A percentile compares a stretch with the other conserved stretches of the same genome.
Conservation (phyloP, 2,329 filamentous ascomycete species). For the Claviceps pusilla region DNA sequence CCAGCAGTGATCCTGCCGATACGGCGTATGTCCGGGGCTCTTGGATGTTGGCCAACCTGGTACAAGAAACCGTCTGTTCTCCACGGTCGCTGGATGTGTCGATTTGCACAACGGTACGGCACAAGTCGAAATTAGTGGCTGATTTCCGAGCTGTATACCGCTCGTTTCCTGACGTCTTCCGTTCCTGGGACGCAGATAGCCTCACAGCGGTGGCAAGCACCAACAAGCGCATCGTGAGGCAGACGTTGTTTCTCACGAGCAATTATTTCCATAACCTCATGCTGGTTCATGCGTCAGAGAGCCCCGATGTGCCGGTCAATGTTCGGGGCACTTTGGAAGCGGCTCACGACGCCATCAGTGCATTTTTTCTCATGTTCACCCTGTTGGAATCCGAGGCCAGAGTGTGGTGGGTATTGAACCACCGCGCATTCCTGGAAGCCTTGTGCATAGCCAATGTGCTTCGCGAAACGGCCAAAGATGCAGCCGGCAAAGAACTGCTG, state of each 20-base stretch:
- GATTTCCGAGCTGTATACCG: conserved; percentile 58
- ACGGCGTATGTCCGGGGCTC: conserved; percentile 60
- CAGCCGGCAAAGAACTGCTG: conserved; percentile 29
- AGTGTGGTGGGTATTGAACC: conserved; percentile 78
- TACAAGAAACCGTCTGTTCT: conserved; percentile 62
- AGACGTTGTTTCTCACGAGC: conserved; percentile 64
- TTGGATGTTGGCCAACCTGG: conserved; percentile 65
- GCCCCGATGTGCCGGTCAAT: conserved; percentile 48
- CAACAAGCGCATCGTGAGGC: conserved; percentile 53
- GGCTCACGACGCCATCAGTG: conserved; percentile 56
- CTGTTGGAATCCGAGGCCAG: conserved; percentile 56
- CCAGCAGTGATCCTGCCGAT: conserved; percentile 47
- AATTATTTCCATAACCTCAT: conserved; percentile 76
- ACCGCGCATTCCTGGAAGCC: conserved; percentile 64
- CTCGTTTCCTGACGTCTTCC: conserved; percentile 57
- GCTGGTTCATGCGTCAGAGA: conserved; percentile 60
- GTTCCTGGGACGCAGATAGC: conserved; percentile 48
- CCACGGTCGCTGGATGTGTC: conserved; percentile 60
- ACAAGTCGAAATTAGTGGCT: conserved; percentile 54
- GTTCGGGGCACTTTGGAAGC: conserved; percentile 57
- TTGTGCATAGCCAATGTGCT: conserved; percentile 50
- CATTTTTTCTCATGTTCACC: conserved; percentile 59
- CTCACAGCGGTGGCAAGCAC: conserved; percentile 40
- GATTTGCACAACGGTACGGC: conserved; percentile 50
- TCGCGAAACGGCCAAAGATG: conserved; percentile 33